These are phyloP conservation scores for Arabidopsis lyrata DNA, from an alignment of 441 rosid genomes.

Conservation along the genomic window DNA sequence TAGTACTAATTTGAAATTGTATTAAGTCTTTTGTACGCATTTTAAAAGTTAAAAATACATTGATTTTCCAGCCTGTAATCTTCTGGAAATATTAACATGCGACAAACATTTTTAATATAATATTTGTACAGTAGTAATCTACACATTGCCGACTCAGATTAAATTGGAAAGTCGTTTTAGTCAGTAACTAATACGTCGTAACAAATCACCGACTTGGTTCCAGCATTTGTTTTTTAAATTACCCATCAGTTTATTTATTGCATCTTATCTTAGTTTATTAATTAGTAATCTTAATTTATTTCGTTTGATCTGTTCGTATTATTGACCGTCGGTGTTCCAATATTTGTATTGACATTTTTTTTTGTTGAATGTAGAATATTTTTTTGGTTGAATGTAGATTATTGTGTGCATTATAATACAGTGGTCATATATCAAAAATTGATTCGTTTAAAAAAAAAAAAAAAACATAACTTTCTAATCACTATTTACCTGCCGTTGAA, in stretches of 20 bases:
- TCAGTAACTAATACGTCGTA: constrained; percentile 9
- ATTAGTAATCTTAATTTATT: background rate
- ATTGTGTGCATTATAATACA: background rate
- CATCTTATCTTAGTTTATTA: background rate
- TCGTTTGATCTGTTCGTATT: constrained; percentile 22
- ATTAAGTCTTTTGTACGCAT: constrained; percentile 9
- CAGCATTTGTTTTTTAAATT: constrained; percentile 10
- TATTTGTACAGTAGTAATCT: constrained; percentile 17
- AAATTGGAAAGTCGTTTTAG: constrained; percentile 31
- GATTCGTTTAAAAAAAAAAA: background rate
- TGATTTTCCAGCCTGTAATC: constrained; percentile 16
- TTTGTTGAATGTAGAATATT: constrained; percentile 18
- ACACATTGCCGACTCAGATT: constrained; percentile 40
- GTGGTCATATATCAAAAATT: constrained; percentile 1
- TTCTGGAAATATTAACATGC: constrained; percentile 1
- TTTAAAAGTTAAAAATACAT: background rate
- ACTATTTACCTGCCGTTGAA: constrained; percentile 9
- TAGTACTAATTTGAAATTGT: background rate
- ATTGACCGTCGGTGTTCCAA: background rate
- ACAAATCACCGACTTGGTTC: constrained; percentile 32
- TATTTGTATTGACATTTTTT: constrained; percentile 13
- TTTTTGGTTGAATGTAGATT: constrained; percentile 5
- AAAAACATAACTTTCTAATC: background rate
- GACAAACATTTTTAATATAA: background rate
- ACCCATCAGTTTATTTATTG: background rate